Conservation (phyloP, 768 basidiomycete species). For the Mycena galopus region DNA sequence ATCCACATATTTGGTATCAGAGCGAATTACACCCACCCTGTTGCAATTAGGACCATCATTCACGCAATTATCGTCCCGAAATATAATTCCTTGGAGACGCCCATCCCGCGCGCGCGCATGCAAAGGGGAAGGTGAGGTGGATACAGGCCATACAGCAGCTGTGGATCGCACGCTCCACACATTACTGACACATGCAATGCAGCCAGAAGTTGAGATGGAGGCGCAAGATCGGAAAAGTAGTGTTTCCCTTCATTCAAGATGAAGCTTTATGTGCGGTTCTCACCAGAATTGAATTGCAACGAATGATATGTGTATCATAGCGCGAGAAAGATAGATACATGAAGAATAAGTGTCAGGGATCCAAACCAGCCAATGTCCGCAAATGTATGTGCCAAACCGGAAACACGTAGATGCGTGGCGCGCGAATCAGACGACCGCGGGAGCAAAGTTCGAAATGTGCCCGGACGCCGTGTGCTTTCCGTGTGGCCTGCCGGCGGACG, state of each 20-base stretch:
- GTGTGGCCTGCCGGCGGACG: constrained; percentile 2
- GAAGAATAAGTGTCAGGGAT: constrained; percentile 12
- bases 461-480: constrained; percentile 17
- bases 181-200: neutral
- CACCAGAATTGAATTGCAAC: constrained; percentile 4
- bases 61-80: neutral
- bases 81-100: constrained; percentile 17
- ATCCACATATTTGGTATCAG: neutral
- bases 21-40: neutral
- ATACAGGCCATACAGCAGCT: neutral
- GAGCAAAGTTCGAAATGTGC: neutral
- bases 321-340: constrained; percentile 7
- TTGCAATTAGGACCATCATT: neutral
- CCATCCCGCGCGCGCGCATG: neutral
- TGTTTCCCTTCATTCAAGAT: neutral
- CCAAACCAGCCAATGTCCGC: constrained; percentile 11
- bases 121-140: neutral
- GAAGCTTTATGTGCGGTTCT: neutral
- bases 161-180: neutral
- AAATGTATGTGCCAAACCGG: constrained; percentile 16
- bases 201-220: neutral
- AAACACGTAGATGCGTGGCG: constrained; percentile 16
- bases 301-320: constrained; percentile 20
- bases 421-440: constrained; percentile 17
- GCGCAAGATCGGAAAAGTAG: neutral